Percentiles rank a stretch among this genome's conserved stretches.
These are phyloP conservation scores for Trichoderma reesei DNA, from an alignment of 495 filamentous ascomycete species.

Conservation along the genomic window DNA sequence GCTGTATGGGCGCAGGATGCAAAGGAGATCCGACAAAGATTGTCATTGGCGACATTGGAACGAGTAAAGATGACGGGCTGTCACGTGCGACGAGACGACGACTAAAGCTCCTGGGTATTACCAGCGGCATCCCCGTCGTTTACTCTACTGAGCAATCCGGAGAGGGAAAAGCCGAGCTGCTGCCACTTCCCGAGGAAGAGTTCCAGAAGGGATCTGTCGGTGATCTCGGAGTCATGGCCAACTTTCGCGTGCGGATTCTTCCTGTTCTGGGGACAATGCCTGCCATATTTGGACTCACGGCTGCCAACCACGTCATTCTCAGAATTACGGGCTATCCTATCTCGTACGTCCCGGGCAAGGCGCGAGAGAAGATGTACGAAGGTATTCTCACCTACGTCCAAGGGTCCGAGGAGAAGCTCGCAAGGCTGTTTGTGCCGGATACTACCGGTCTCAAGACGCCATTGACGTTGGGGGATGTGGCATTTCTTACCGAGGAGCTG, in stretches of 20 bases:
- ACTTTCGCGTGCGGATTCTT: slow-evolving; percentile 88
- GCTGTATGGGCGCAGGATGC: slow-evolving; percentile 94
- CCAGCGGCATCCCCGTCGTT: slow-evolving; percentile 76
- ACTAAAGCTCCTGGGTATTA: slow-evolving; percentile 71
- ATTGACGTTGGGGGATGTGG: slow-evolving; percentile 66
- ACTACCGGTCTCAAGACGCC: slow-evolving; percentile 63
- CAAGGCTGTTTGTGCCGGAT: slow-evolving; percentile 41
- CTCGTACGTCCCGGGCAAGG: slow-evolving; percentile 74
- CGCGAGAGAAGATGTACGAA: slow-evolving; percentile 83
- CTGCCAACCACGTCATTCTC: slow-evolving; percentile 86
- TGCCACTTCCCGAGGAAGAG: slow-evolving; percentile 83
- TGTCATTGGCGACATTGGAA: slow-evolving; percentile 83
- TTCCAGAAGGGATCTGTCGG: slow-evolving; percentile 78
- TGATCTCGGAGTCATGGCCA: slow-evolving; percentile 77
- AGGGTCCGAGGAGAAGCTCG: slow-evolving; percentile 63
- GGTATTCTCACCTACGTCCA: slow-evolving; percentile 62
- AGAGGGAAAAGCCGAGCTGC: slow-evolving; percentile 79
- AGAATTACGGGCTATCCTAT: slow-evolving; percentile 74
- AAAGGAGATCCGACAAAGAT: slow-evolving; percentile 95
- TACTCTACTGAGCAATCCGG: slow-evolving; percentile 89
- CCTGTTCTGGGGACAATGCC: slow-evolving; percentile 97
- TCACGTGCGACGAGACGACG: slow-evolving; percentile 73
- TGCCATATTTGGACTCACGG: slow-evolving; percentile 81
- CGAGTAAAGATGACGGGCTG: slow-evolving; percentile 80
- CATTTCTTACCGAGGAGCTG: slow-evolving; percentile 83